Percentiles rank a stretch among this genome's conserved stretches.
These are phyloP conservation scores for Williopsis jadinii DNA, from an alignment of 1,139 yeast species.

Conservation along the genomic window DNA sequence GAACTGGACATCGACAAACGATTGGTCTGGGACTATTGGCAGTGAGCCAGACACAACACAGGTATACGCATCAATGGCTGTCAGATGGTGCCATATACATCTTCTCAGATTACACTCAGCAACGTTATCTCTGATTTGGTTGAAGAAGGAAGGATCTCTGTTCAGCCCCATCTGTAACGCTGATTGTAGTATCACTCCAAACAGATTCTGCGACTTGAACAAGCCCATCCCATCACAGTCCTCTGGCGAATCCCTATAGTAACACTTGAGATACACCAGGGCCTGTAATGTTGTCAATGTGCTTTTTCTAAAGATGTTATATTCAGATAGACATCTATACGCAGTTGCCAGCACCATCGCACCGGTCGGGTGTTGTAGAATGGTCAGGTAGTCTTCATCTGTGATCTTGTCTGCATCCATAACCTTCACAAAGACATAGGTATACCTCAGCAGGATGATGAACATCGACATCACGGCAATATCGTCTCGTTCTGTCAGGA, in stretches of 20 bases:
- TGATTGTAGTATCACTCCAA: slow-evolving; percentile 13
- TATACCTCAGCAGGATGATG: slow-evolving; percentile 34
- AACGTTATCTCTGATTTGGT: slow-evolving; percentile 7
- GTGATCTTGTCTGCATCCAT: slow-evolving; percentile 4
- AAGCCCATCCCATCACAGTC: slow-evolving; percentile 14
- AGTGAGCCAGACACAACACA: slow-evolving; percentile 10
- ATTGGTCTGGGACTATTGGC: slow-evolving; percentile 7
- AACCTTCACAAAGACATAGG: slow-evolving; percentile 21
- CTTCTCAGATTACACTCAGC: slow-evolving; percentile 13
- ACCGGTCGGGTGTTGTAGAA: slow-evolving; percentile 2
- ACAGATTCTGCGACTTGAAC: slow-evolving; percentile 11
- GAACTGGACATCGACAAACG: slow-evolving; percentile 7
- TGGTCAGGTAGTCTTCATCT: not conserved
- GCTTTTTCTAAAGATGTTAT: slow-evolving; percentile 10
- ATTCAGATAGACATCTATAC: slow-evolving; percentile 11
- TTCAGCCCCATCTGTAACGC: slow-evolving; percentile 17
- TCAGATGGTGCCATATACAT: slow-evolving; percentile 13
- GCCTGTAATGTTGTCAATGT: slow-evolving; percentile 14
- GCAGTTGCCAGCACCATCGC: slow-evolving; percentile 8
- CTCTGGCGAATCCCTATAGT: slow-evolving; percentile 17
- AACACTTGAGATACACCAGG: slow-evolving; percentile 9
- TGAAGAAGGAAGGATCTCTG: slow-evolving; percentile 19
- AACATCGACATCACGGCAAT: slow-evolving; percentile 34
- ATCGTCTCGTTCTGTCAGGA: slow-evolving; percentile 25
- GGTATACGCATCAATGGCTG: slow-evolving; percentile 8